These are phyloP conservation scores for Yamagishiella unicocca DNA, from an alignment of 139 green algal genomes.

Conservation along the genomic window DNA sequence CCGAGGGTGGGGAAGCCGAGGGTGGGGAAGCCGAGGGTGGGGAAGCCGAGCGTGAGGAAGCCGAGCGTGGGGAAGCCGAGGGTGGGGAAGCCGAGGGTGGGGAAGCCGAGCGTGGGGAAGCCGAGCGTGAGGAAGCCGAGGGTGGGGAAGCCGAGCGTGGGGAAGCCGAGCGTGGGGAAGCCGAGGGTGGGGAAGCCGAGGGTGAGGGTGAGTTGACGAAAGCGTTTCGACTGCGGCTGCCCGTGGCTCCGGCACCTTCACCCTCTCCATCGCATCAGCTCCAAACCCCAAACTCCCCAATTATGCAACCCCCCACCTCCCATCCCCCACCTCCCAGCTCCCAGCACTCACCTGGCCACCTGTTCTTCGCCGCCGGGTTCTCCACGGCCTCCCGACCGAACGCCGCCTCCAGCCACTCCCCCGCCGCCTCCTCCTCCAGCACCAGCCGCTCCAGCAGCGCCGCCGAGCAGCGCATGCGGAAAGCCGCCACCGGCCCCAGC, in stretches of 20 bases:
- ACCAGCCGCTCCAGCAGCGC: slow-evolving; percentile 38
- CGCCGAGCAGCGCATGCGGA: slow-evolving; percentile 46
- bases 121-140: too few species aligned
- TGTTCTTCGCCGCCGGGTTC: not conserved
- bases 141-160: too few species aligned
- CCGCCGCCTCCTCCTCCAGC: slow-evolving; percentile 2
- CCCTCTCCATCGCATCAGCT: too few species aligned
- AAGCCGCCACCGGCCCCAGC: slow-evolving; percentile 73
- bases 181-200: not conserved
- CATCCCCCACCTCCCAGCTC: not conserved
- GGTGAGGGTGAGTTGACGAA: not conserved
- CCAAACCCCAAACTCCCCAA: too few species aligned
- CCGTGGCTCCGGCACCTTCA: too few species aligned
- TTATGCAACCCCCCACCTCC: not conserved
- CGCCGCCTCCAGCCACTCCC: slow-evolving; percentile 5
- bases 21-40: too few species aligned
- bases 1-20: too few species aligned
- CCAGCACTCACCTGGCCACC: slow-evolving; percentile 25
- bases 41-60: too few species aligned
- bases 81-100: too few species aligned
- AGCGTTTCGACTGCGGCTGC: not conserved
- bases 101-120: too few species aligned
- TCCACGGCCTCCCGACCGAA: slow-evolving; percentile 12
- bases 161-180: too few species aligned
- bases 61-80: too few species aligned